These are phyloP conservation scores for Pulveroboletus sp. DNA, from an alignment of 768 basidiomycete species.

Conservation along the genomic window DNA sequence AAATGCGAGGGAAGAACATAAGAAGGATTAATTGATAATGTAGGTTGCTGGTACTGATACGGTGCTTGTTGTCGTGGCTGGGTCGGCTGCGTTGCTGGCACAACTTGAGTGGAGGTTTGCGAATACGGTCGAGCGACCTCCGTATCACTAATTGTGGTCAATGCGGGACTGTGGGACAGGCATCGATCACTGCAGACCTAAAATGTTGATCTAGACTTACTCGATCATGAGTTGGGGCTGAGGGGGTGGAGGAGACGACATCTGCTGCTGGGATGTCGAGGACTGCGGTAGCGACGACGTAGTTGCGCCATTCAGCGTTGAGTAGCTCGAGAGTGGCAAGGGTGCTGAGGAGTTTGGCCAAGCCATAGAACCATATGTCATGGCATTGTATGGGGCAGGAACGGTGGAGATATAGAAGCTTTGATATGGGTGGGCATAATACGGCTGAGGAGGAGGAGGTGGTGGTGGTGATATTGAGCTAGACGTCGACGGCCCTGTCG, in stretches of 20 bases:
- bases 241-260: conserved; percentile 22
- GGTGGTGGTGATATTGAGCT: conserved; percentile 37
- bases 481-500: conserved; percentile 37
- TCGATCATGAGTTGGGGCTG: conserved; percentile 59
- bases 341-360: conserved; percentile 41
- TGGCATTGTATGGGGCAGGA: conserved; percentile 46
- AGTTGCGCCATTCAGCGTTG: conserved; percentile 75
- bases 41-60: conserved; percentile 39
- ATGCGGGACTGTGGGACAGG: conserved; percentile 43
- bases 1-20: conserved; percentile 37
- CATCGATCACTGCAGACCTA: conserved; percentile 11
- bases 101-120: conserved; percentile 37
- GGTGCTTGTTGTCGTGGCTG: conserved; percentile 35
- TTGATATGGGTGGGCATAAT: conserved; percentile 40
- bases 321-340: conserved; percentile 68
- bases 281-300: conserved; percentile 35
- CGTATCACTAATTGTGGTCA: conserved; percentile 54
- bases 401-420: conserved; percentile 39
- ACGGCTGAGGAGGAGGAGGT: conserved; percentile 37
- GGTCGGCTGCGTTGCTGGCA: conserved; percentile 29
- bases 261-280: conserved; percentile 30
- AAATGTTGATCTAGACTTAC: conserved; percentile 37
- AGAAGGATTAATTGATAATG: conserved; percentile 41
- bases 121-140: conserved; percentile 44
- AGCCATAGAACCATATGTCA: conserved; percentile 46